These are phyloP conservation scores for Mycena sp. DNA, from an alignment of 1,284 basidiomycete species.

Conservation along the genomic window DNA sequence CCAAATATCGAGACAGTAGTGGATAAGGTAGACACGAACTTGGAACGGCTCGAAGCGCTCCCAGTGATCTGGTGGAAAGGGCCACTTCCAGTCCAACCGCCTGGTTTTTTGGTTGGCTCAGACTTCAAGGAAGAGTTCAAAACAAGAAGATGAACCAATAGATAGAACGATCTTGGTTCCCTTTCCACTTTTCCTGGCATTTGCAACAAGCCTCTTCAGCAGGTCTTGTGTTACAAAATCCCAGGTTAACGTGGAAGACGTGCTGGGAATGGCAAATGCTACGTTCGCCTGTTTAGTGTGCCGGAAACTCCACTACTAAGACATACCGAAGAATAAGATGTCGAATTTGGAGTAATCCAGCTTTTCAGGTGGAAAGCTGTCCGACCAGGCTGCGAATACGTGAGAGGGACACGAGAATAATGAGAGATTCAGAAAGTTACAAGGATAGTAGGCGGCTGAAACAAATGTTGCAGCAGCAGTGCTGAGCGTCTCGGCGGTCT, in stretches of 20 bases:
- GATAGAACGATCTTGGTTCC: conserved; percentile 77
- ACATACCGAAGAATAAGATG: conserved; percentile 72
- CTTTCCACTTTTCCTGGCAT: conserved; percentile 68
- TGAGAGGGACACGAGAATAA: background rate
- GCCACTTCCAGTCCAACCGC: conserved; percentile 65
- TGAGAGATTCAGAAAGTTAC: conserved; percentile 24
- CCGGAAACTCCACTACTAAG: background rate
- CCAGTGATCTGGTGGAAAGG: conserved; percentile 70
- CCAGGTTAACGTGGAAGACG: conserved; percentile 66
- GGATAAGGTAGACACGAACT: conserved; percentile 71
- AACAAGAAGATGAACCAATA: conserved; percentile 64
- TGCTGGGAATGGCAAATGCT: conserved; percentile 81
- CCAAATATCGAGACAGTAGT: conserved; percentile 69
- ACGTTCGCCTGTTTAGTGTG: background rate
- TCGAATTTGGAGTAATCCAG: conserved; percentile 81
- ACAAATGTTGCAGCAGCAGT: conserved; percentile 42
- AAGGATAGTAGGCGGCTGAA: conserved; percentile 65
- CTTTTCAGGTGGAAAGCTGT: conserved; percentile 65
- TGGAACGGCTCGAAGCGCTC: conserved; percentile 55
- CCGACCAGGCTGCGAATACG: conserved; percentile 66
- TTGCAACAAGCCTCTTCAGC: conserved; percentile 68
- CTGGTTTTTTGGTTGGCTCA: conserved; percentile 38
- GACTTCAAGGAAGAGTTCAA: background rate
- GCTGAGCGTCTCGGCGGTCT: conserved; percentile 48
- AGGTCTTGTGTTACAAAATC: conserved; percentile 63